Evolutionary conservation across 345 rosid species (phyloP).

Genomic region (Eucalyptus cloeziana): DNA sequence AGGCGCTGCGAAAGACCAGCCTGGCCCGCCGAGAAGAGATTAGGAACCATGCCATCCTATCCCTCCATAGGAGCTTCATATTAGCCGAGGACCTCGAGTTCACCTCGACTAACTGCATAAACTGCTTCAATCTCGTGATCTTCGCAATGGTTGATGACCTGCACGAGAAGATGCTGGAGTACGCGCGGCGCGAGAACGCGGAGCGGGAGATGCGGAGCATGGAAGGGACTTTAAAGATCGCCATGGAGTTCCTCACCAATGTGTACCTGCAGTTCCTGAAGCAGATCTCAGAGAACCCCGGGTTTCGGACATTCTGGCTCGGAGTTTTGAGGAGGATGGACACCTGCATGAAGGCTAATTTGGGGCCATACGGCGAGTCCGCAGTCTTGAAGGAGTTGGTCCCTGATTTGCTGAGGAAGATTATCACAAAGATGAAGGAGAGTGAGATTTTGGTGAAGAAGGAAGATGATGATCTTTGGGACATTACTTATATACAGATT

Average conservation of each 20-base stretch:
- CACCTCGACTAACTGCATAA: conserved; percentile 44
- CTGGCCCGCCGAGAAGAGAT: conserved; percentile 76
- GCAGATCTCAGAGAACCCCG: conserved; percentile 40
- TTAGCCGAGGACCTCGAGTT: conserved; percentile 58
- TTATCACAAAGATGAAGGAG: conserved; percentile 65
- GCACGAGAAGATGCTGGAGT: conserved; percentile 80
- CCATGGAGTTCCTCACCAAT: conserved; percentile 53
- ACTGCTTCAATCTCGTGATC: conserved; percentile 41
- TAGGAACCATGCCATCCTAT: conserved; percentile 50
- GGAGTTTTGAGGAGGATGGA: conserved; percentile 93
- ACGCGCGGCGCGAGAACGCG: conserved; percentile 65
- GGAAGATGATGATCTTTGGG: conserved; percentile 79
- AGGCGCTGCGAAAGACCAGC: conserved; percentile 70
- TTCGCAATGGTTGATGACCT: conserved; percentile 73
- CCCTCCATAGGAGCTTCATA: conserved; percentile 42
- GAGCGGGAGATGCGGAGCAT: conserved; percentile 82
- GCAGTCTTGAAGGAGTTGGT: conserved; percentile 27
- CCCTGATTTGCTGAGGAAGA: conserved; percentile 51
- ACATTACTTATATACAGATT: conserved; percentile 76
- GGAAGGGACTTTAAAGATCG: conserved; percentile 66
- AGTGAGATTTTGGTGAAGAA: conserved; percentile 41
- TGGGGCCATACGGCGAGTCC: conserved; percentile 58
- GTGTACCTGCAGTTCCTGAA: conserved; percentile 38
- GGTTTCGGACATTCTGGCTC: conserved; percentile 80
- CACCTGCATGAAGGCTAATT: conserved; percentile 85